Evolutionary conservation across 2,329 filamentous ascomycete species (phyloP).

Genomic region (Penicillium sp.): DNA sequence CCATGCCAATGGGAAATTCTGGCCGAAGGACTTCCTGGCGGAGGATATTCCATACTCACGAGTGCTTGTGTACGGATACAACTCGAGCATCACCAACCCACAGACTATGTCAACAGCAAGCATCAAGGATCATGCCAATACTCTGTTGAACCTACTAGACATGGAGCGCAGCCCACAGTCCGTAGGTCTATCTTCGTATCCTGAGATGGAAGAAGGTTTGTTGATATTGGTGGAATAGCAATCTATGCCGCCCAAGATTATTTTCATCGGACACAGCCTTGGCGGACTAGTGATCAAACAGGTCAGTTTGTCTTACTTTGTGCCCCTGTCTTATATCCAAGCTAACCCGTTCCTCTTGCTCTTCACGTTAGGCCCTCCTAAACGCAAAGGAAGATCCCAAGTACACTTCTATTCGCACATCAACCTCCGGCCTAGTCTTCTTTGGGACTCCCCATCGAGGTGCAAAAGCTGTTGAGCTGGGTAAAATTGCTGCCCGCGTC

Average conservation of each 20-base stretch:
- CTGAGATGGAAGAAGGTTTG: not conserved
- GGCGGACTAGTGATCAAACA: conserved; percentile 36
- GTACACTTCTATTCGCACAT: conserved; percentile 34
- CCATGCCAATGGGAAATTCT: conserved; percentile 26
- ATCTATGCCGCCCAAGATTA: conserved; percentile 29
- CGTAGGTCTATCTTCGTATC: conserved; percentile 11
- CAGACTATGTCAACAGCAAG: conserved; percentile 37
- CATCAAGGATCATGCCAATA: conserved; percentile 39
- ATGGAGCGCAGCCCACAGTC: conserved; percentile 32
- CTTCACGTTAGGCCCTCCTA: conserved; percentile 28
- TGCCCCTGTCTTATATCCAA: not conserved
- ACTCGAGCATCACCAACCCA: conserved; percentile 32
- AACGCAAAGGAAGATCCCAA: conserved; percentile 39
- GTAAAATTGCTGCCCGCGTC: conserved; percentile 36
- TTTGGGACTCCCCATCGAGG: conserved; percentile 39
- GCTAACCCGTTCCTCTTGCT: not conserved
- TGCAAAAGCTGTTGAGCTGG: conserved; percentile 34
- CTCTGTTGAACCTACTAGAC: conserved; percentile 34
- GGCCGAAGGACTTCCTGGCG: conserved; percentile 23
- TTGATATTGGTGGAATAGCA: conserved; percentile 3
- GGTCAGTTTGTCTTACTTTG: conserved; percentile 24
- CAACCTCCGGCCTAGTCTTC: conserved; percentile 38
- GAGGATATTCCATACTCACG: conserved; percentile 33
- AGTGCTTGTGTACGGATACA: conserved; percentile 37
- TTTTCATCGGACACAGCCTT: conserved; percentile 36